Conservation (phyloP, 2,329 filamentous ascomycete species). For the Chaetomiaceae sp. region DNA sequence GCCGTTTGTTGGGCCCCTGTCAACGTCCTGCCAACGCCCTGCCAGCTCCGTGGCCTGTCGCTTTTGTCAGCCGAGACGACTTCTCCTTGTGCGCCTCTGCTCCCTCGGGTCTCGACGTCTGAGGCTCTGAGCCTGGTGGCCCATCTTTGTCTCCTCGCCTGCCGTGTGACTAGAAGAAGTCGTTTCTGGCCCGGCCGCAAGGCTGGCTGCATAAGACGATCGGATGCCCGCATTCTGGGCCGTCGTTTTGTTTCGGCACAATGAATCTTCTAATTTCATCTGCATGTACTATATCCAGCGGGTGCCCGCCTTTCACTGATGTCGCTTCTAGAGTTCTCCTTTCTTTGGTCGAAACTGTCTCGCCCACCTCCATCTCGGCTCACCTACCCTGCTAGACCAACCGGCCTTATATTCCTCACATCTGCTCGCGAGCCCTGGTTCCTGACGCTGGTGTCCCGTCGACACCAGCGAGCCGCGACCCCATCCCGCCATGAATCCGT, state of each 20-base stretch:
- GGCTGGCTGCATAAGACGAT: conserved; percentile 2
- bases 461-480: neutral
- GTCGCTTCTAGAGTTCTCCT: neutral
- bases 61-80: too few relatives aligned
- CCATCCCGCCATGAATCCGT: neutral
- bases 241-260: conserved; percentile 13
- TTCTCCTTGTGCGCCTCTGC: neutral
- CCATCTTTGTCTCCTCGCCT: neutral
- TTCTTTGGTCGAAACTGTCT: neutral
- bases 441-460: neutral
- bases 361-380: neutral
- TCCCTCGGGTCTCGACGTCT: neutral
- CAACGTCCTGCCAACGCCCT: too few relatives aligned
- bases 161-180: neutral
- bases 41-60: neutral
- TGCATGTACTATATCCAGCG: conserved; percentile 9
- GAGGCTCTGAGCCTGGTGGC: conserved; percentile 3
- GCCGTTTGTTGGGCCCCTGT: neutral
- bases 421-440: neutral
- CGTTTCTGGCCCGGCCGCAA: conserved; percentile 11
- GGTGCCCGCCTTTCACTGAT: conserved; percentile 1
- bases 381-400: neutral
- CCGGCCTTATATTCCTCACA: neutral
- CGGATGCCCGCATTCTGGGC: conserved; percentile 9
- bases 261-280: conserved; percentile 3